phyloP scores from a whole-genome alignment of 441 rosid species.

The Mallotus repandus region DNA sequence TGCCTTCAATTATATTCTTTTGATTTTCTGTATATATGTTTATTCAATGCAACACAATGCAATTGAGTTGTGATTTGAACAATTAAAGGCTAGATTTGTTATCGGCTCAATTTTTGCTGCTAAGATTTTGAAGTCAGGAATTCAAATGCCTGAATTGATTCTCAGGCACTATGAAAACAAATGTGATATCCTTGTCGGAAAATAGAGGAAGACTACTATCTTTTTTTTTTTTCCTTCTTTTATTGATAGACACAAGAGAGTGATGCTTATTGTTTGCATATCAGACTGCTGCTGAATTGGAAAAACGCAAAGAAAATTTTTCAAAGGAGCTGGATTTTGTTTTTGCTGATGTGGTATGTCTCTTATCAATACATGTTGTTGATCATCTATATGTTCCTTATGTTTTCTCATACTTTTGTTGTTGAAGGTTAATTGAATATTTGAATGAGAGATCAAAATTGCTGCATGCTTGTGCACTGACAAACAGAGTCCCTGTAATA shows the following conservation, averaged over 20 bases:
- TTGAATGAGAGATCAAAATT: neutral
- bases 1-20: neutral
- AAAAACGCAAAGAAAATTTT: slow-evolving; percentile 54
- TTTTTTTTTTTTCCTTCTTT: neutral
- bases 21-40: neutral
- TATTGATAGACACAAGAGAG: too few relatives aligned
- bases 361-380: neutral
- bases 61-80: neutral
- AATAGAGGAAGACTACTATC: neutral
- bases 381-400: neutral
- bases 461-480: neutral
- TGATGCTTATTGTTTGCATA: slow-evolving; percentile 3
- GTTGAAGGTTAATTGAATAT: neutral
- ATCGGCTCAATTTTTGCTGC: neutral
- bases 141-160: neutral
- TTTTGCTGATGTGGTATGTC: slow-evolving; percentile 60
- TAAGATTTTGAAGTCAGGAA: neutral
- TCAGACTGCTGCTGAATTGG: slow-evolving; percentile 67
- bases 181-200: neutral
- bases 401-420: neutral
- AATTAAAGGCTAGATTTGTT: neutral
- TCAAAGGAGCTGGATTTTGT: slow-evolving; percentile 72
- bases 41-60: neutral
- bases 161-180: neutral
- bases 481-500: neutral